Base-by-base conservation (phyloP, 1,284 basidiomycete genomes). In the Sutorius eximius region DNA sequence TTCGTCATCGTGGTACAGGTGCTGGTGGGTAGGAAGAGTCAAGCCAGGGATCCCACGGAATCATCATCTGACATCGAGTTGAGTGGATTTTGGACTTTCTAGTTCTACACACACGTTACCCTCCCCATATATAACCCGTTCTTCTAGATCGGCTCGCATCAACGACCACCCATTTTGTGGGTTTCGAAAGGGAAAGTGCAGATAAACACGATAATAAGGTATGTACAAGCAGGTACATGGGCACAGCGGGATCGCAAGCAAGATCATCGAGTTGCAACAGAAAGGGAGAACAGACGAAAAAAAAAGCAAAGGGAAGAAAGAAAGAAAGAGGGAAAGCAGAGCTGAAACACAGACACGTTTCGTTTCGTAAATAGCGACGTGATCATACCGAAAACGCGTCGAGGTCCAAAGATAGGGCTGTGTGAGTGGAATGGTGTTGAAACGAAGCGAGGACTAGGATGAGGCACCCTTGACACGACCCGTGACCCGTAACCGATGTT, bases 401-500 rank as follows among this genome's bases (percentile, higher is more conserved):
- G 55, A 42, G 45, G 53, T 57, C 58, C 53, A 37, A 64, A 64
- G 32, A 56, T 55, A 47, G 18, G 18, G 9, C 24, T 8, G 34
- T 52, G 54, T 18, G 45, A 27, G 16, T 27, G 37, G 22, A 29
- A 15, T 20, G 16, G 29, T 47, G 30, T 33, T 24, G 20, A 16
- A 30, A 30, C n/a, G 15, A 44, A 30, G 40, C 32, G 45, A 52
- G 5, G 22, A 37, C 55, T 68, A 71, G 51, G 68, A 59, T 45
- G 62, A 51, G 30, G 43, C 9, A 43, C 18, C 27, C 48, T 58
- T 65, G 53, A 63, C 12, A 40, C 78, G 75, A 45, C 65, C 64
- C 32, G 77, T 76, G 43, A 89, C 84, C 59, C 82, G 83, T 43
- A 72, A 70, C 37, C 86, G 82, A 67, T 93, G 90, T 61, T 78